Evolutionary conservation across 177 flowering plant genomes (phyloP), one percentile per base, ranked within the genome.

Genomic region (Vitis hybrid): DNA sequence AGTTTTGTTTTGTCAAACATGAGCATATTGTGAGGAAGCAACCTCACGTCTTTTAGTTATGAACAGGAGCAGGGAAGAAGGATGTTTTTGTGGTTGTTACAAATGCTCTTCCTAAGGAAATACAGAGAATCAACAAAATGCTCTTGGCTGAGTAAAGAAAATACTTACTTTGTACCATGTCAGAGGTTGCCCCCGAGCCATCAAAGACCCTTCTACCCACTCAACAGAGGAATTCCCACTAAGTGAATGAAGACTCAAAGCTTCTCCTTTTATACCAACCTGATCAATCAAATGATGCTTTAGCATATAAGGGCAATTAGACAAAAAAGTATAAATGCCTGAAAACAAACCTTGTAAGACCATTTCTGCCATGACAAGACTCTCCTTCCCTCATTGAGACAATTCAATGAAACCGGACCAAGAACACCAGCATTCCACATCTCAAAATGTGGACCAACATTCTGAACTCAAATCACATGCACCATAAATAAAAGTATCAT

Each of bases 361-460:
- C 98, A 92, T 72, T 90, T 90, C 71, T 90, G 94, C 94, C 96
- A 87, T 19, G 98, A 66, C 61, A 92, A 76, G 70, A 85, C 98
- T 70, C 93, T 81, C 75, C 75, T 82, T 9, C 90, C 91, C 49
- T 87, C 91, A 71, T 90, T 85, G 57, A 93, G 91, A 72, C 98
- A 97, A 56, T 74, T 79, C 53, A 93, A 68, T 52, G 84, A 74
- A 64, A 93, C 90, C 48, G 94, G 98, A 21, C 98, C 98, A 68
- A 93, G 92, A 77, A 93, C 85, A 66, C 98, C 98, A 60, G 94
- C 86, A 70, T 93, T 93, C 94, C 94, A 93, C 64, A 79, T 83
- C 79, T 93, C 98, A 72, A 81, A 93, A 76, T 91, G 93, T 18
- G 87, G 88, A 52, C 98, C 98, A 18, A 93, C 82, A 76, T 93